Evolutionary conservation across 2,329 filamentous ascomycete genomes (phyloP), one percentile per base, ranked within the genome.

Genomic region (Beauveria varroae): DNA sequence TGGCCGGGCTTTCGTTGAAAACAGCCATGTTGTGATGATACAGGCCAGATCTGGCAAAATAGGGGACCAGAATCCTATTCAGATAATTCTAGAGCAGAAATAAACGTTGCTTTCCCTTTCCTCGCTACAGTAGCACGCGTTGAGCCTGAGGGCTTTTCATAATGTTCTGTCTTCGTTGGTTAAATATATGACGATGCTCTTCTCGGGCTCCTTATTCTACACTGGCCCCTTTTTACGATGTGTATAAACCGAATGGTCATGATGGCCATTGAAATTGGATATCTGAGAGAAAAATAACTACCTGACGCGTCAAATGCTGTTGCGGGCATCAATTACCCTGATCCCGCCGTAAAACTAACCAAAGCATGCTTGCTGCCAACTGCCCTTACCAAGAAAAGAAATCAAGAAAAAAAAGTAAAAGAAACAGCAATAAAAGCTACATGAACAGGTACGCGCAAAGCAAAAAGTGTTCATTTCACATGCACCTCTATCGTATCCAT

Each of bases 401-500:
- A 43, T 4, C 34, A 5, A 14, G 5, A 37, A 5, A 20, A 1
- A 43, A n/a, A 22, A 12, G n/a, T 5, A 44, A 30, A 46, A 46
- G 12, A 2, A 46, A 20, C 0, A 24, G 44, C 3, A n/a, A 30
- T n/a, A 12, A 56, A 18, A 28, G 24, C 34, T 37, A 37, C 34
- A 16, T 37, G 14, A 37, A 14, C 34, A 37, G 1, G 4, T 6
- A 37, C 12, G 34, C 14, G 41, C 40, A 26, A 22, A 3, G 37
- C 10, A 34, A 20, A 30, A 8, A 30, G 16, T 10, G 26, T 50
- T 50, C 26, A 59, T 12, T 46, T 84, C 59, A 92, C 73, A 65
- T 88, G 80, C 24, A 95, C 88, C 72, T 96, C 91, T 40, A 96
- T 76, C 30, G 82, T 80, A 70, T 93, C 90, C 76, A 86, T 80